Evolutionary conservation across 2,329 filamentous ascomycete genomes (phyloP), one percentile per base, ranked within the genome.

Genomic region (Fusarium vanettenii): DNA sequence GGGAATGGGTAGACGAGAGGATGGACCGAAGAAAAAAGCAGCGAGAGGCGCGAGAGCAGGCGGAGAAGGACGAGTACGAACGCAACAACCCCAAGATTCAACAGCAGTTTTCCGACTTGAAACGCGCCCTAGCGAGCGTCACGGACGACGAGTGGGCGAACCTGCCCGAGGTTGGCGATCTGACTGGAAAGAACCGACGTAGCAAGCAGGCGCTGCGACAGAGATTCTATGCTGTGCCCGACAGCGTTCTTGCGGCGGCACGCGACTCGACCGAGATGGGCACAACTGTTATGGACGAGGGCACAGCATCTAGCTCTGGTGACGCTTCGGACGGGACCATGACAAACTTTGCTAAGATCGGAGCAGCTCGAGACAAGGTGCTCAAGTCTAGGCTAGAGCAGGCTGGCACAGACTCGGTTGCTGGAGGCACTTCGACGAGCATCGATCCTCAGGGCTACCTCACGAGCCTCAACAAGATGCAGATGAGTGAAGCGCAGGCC

Each of bases 271-370:
- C 90, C 5, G 94, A 98, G 80, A 90, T 98, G 74, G 93, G 95
- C 57, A 97, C 95, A 2, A 97, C 94, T 0, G 92, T 99, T n/a
- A 89, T 92, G 52, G 95, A 97, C 41, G 95, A 98, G 70, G 93
- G 91, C 2, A 83, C 85, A 2, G 84, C 87, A n/a, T 77, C 82
- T 4, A 75, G 74, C 33, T 70, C 75, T 13, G 73, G 72, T 14
- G 85, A 87, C 57, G 84, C 83, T 31, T 89, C 92, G 67, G 95
- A 98, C 79, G 95, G 96, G 3, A 97, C 95, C 1, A 97, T 98
- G 90, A 99, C 96, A 13, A 98, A 99, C 81, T 99, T 99, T 81
- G 96, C 96, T 52, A 94, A 98, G 82, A 98, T 99, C 73, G 97
- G 97, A 84, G 95, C 95, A 52, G 97, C 97, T 22, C 92, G 97